Evolutionary conservation across 768 basidiomycete species (phyloP).

Genomic region (Lentinus tigrinus): DNA sequence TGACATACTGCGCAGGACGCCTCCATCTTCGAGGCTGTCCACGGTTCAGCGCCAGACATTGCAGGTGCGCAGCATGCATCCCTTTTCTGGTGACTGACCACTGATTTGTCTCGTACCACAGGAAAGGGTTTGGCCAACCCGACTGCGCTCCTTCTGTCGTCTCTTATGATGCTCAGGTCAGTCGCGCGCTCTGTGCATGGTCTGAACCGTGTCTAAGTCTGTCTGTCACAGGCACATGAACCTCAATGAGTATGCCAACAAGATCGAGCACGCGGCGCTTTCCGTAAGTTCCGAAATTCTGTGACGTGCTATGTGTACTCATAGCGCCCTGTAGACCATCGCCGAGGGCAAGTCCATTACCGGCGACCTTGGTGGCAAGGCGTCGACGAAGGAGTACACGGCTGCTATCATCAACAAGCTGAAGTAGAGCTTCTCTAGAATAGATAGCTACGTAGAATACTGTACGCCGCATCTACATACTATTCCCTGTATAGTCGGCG

Average conservation of each 20-base stretch:
- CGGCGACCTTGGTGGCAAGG: conserved; percentile 92
- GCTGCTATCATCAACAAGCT: conserved; percentile 81
- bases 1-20: conserved; percentile 66
- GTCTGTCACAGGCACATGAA: conserved; percentile 79
- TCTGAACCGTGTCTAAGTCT: background rate
- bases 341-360: conserved; percentile 96
- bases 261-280: conserved; percentile 91
- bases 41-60: conserved; percentile 99
- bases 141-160: conserved; percentile 94
- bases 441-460: conserved; percentile 15
- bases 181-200: conserved; percentile 22
- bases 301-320: background rate
- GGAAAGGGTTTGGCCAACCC: conserved; percentile 96
- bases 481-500: conserved; percentile 8
- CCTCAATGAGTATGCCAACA: conserved; percentile 75
- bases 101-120: conserved; percentile 26
- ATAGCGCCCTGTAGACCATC: conserved; percentile 66
- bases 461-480: conserved; percentile 14
- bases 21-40: conserved; percentile 99
- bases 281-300: conserved; percentile 53
- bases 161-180: conserved; percentile 96
- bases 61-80: conserved; percentile 56
- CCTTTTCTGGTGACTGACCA: background rate
- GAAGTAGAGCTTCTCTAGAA: conserved; percentile 23
- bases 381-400: conserved; percentile 88